Conservation (phyloP, 371 early-diverging fungal species). For the Amoeboaphelidium protococcarum region DNA sequence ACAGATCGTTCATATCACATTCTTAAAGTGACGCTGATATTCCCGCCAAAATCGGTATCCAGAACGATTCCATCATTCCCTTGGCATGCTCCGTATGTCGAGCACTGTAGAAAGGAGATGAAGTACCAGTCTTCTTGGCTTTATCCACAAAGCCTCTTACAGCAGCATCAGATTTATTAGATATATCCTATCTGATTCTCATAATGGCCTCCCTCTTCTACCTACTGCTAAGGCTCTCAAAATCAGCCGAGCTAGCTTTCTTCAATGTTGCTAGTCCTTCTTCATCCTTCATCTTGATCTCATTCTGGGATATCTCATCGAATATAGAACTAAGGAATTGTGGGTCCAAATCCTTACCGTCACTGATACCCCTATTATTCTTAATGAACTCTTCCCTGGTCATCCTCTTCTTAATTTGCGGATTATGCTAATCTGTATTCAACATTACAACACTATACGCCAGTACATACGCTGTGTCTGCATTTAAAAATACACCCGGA, state of each 20-base stretch:
- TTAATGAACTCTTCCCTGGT: constrained; percentile 66
- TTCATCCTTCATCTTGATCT: constrained; percentile 79
- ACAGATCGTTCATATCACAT: constrained; percentile 32
- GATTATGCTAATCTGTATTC: constrained; percentile 85
- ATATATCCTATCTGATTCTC: constrained; percentile 2
- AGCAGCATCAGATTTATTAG: constrained; percentile 1
- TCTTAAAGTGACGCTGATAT: constrained; percentile 61
- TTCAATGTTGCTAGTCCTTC: constrained; percentile 1
- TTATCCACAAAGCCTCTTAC: background rate
- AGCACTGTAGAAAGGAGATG: constrained; percentile 1
- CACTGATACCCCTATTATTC: constrained; percentile 83
- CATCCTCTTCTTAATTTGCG: constrained; percentile 73
- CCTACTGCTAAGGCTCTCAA: background rate
- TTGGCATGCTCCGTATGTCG: constrained; percentile 59
- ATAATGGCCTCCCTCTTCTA: constrained; percentile 2
- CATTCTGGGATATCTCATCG: constrained; percentile 52
- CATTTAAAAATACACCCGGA: constrained; percentile 34
- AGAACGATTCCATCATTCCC: constrained; percentile 68
- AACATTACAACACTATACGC: constrained; percentile 83
- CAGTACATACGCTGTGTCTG: constrained; percentile 78
- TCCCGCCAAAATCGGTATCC: constrained; percentile 68
- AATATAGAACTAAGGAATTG: constrained; percentile 38
- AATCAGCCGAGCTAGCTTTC: constrained; percentile 1
- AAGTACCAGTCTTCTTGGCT: background rate
- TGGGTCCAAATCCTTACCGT: constrained; percentile 39